phyloP scores from a whole-genome alignment of 2,329 filamentous ascomycete genomes.

The Cytospora schulzeri region DNA sequence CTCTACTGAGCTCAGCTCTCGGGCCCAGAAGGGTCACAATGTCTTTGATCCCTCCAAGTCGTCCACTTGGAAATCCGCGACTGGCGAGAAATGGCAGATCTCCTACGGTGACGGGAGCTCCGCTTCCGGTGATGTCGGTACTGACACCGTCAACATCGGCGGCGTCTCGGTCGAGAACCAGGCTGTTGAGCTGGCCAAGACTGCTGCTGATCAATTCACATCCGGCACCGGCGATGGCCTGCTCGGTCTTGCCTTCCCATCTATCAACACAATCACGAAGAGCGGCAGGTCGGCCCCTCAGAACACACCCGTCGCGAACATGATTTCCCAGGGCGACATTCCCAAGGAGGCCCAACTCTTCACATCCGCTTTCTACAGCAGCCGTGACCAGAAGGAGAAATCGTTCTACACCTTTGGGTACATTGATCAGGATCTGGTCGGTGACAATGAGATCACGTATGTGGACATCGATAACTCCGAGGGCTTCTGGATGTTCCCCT shows the following conservation, averaged over 20 bases:
- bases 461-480: conserved; percentile 62
- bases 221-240: conserved; percentile 63
- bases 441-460: conserved; percentile 58
- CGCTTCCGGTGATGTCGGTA: conserved; percentile 66
- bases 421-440: conserved; percentile 66
- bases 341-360: conserved; percentile 58
- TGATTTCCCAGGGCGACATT: conserved; percentile 56
- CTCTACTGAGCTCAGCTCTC: conserved; percentile 51
- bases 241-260: conserved; percentile 65
- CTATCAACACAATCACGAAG: conserved; percentile 61
- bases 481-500: conserved; percentile 71
- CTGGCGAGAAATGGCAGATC: conserved; percentile 63
- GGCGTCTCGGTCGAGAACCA: conserved; percentile 63
- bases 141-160: conserved; percentile 63
- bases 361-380: conserved; percentile 63
- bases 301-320: conserved; percentile 68
- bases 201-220: conserved; percentile 60
- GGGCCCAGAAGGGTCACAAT: conserved; percentile 46
- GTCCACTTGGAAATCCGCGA: conserved; percentile 55
- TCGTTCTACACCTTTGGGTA: conserved; percentile 75
- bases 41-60: conserved; percentile 65
- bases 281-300: conserved; percentile 49
- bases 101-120: conserved; percentile 69
- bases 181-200: conserved; percentile 64
- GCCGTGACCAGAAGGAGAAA: conserved; percentile 50